These are phyloP conservation scores for Neoboletus magnificus DNA, from an alignment of 768 basidiomycete species.

Conservation along the genomic window DNA sequence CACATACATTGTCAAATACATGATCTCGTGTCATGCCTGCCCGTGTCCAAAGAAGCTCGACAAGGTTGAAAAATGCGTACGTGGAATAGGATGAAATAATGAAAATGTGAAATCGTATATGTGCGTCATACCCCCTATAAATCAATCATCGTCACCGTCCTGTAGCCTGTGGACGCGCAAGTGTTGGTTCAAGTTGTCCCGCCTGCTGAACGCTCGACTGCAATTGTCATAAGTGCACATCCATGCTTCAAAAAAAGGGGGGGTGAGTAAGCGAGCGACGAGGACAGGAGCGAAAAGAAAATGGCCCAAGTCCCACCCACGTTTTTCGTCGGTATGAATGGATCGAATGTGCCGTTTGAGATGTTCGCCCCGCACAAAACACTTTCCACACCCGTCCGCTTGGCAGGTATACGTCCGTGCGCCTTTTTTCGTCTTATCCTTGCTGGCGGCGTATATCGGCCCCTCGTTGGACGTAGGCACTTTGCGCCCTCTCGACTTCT, in stretches of 20 bases:
- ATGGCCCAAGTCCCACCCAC: slow-evolving; percentile 42
- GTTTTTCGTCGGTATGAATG: slow-evolving; percentile 82
- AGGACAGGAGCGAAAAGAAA: not conserved
- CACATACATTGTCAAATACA: slow-evolving; percentile 12
- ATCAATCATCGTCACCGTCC: slow-evolving; percentile 12
- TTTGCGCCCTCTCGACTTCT: slow-evolving; percentile 46
- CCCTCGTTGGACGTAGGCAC: slow-evolving; percentile 40
- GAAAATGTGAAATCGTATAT: slow-evolving; percentile 6
- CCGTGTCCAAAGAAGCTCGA: not conserved
- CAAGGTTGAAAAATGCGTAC: not conserved
- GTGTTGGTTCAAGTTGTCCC: slow-evolving; percentile 78
- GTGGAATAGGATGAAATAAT: slow-evolving; percentile 20
- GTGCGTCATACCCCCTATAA: not conserved
- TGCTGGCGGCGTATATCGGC: slow-evolving; percentile 22
- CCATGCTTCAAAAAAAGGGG: slow-evolving; percentile 22
- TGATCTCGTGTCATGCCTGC: slow-evolving; percentile 11
- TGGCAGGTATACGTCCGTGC: slow-evolving; percentile 59
- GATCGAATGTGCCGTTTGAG: slow-evolving; percentile 77
- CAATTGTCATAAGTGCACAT: slow-evolving; percentile 59
- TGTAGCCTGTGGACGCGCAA: slow-evolving; percentile 51
- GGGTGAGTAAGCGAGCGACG: not conserved
- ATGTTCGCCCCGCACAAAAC: slow-evolving; percentile 77
- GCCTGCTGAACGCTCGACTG: slow-evolving; percentile 66
- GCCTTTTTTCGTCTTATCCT: slow-evolving; percentile 33
- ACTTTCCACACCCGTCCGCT: slow-evolving; percentile 72